Evolutionary conservation across 306 rosid genomes (phyloP).

Genomic region (Glycyrrhiza uralensis): DNA sequence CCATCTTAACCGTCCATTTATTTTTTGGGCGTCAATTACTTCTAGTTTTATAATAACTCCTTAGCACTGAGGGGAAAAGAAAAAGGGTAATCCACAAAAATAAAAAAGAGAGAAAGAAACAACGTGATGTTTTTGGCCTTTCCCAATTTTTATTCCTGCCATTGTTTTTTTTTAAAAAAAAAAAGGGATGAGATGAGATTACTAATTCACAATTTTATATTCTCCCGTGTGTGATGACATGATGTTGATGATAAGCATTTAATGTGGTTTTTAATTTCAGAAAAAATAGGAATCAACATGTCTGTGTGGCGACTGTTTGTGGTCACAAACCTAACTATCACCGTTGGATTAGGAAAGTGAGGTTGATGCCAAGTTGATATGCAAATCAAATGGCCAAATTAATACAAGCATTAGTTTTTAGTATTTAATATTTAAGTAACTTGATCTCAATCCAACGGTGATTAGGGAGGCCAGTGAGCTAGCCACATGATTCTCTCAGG

Average conservation of each 20-base stretch:
- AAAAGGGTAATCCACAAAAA: slow-evolving; percentile 40
- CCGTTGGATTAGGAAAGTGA: slow-evolving; percentile 40
- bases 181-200: neutral
- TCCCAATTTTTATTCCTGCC: slow-evolving; percentile 18
- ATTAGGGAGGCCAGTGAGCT: slow-evolving; percentile 28
- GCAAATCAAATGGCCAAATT: neutral
- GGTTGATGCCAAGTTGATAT: slow-evolving; percentile 7
- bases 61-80: neutral
- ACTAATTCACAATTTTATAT: slow-evolving; percentile 28
- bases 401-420: slow-evolving; percentile 6
- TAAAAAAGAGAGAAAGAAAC: slow-evolving; percentile 36
- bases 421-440: neutral
- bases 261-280: slow-evolving; percentile 22
- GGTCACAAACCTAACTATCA: slow-evolving; percentile 27
- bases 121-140: slow-evolving; percentile 40
- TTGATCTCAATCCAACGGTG: slow-evolving; percentile 18
- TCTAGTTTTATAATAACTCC: neutral
- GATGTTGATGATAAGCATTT: slow-evolving; percentile 53
- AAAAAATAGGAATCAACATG: slow-evolving; percentile 6
- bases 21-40: neutral
- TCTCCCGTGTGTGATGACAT: slow-evolving; percentile 49
- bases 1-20: slow-evolving; percentile 35
- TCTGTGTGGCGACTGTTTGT: slow-evolving; percentile 17
- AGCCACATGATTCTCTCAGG: slow-evolving; percentile 26
- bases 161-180: neutral